phyloP scores from a whole-genome alignment of 306 rosid species.

The Rosa multiflora region DNA sequence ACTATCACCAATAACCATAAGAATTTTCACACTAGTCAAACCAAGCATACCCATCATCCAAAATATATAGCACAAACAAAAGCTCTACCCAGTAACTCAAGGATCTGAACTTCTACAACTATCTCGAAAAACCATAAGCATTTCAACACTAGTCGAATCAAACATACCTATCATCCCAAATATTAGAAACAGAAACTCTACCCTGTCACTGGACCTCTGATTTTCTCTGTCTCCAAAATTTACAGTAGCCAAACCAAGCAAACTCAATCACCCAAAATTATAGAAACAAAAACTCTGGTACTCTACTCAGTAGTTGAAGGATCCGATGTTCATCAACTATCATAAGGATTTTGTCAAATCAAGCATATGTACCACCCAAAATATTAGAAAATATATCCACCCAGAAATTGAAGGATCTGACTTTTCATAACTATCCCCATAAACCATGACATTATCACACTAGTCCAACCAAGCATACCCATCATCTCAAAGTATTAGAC shows the following conservation, averaged over 20 bases:
- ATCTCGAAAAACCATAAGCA: background rate
- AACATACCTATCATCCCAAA: background rate
- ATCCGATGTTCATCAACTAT: background rate
- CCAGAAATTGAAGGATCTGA: background rate
- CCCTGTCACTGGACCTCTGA: too few relatives aligned
- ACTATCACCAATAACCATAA: background rate
- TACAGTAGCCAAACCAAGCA: too few relatives aligned
- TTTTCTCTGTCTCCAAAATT: too few relatives aligned
- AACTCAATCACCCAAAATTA: background rate
- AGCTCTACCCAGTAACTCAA: background rate
- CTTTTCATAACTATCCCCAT: background rate
- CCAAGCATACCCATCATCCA: background rate
- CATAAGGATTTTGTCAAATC: background rate
- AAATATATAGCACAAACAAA: background rate
- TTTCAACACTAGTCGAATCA: background rate
- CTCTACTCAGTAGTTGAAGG: background rate
- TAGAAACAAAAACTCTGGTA: background rate
- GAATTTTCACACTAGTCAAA: background rate
- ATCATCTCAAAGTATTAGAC: background rate
- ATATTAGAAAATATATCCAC: background rate
- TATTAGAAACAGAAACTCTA: too few relatives aligned
- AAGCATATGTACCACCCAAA: background rate
- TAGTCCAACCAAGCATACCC: background rate
- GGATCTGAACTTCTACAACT: background rate
- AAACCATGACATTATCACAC: background rate